Percentiles rank a stretch among this genome's conserved stretches.
Conservation (phyloP, 306 rosid genomes). For the Vicia sativa region DNA sequence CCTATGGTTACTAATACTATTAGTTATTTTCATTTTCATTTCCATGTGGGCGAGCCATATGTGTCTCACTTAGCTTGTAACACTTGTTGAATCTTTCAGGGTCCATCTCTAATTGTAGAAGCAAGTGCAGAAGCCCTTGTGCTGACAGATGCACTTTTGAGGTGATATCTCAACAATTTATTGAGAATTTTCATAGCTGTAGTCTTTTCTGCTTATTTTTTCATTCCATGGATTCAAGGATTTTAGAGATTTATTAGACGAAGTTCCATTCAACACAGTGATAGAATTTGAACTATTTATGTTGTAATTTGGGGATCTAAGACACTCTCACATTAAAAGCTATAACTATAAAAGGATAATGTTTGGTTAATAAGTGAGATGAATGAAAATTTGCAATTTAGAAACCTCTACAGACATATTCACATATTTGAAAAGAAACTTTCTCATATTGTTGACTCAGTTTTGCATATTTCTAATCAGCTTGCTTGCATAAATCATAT, state of each 20-base stretch:
- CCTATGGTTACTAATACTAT: constrained; percentile 25
- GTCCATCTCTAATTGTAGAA: constrained; percentile 86
- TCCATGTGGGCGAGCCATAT: constrained; percentile 14
- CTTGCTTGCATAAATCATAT: constrained; percentile 36
- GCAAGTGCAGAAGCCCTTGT: constrained; percentile 85
- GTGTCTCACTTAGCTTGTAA: constrained; percentile 36
- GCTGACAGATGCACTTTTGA: constrained; percentile 80
- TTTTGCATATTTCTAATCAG: constrained; percentile 27
- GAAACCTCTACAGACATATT: constrained; percentile 35
- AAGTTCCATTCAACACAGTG: constrained; percentile 23
- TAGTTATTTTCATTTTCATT: constrained; percentile 26
- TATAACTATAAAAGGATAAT: constrained; percentile 16
- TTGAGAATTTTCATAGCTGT: constrained; percentile 29
- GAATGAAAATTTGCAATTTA: constrained; percentile 14
- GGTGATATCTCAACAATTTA: constrained; percentile 54
- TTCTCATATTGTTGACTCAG: constrained; percentile 6
- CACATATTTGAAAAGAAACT: constrained; percentile 25
- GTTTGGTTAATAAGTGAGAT: constrained; percentile 26
- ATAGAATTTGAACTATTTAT: constrained; percentile 23
- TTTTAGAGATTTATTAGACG: constrained; percentile 34
- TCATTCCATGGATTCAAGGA: constrained; percentile 25
- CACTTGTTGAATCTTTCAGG: constrained; percentile 56
- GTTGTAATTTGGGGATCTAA: constrained; percentile 16
- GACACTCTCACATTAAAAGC: constrained; percentile 7
- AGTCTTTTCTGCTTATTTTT: constrained; percentile 34